Evolutionary conservation across 345 rosid genomes (phyloP).

Genomic region (Lumnitzera racemosa): DNA sequence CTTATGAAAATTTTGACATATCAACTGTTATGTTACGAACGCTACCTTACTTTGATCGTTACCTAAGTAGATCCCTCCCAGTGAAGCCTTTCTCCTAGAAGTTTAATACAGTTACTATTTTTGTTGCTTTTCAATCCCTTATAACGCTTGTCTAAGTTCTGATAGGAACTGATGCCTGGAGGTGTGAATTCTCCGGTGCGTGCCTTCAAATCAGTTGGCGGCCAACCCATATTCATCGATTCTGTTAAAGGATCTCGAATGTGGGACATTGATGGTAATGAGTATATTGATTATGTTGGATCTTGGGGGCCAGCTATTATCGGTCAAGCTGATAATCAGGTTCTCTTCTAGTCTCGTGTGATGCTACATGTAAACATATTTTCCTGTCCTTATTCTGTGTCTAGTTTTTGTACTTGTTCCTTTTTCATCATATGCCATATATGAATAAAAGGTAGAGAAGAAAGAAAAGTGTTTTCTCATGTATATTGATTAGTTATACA

Average conservation of each 20-base stretch:
- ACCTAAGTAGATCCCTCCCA: too few species aligned
- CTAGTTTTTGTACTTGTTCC: too few species aligned
- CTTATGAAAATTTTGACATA: too few species aligned
- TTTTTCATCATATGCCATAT: too few species aligned
- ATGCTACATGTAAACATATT: too few species aligned
- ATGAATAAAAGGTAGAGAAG: too few species aligned
- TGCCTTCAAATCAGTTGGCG: constrained; percentile 95
- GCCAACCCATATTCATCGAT: constrained; percentile 83
- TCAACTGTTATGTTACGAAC: too few species aligned
- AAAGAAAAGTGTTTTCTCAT: too few species aligned
- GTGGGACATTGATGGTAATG: constrained; percentile 97
- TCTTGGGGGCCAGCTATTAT: constrained; percentile 99
- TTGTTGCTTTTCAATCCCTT: neutral
- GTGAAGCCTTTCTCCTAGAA: neutral
- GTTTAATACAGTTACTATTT: neutral
- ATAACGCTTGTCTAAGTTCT: constrained; percentile 1
- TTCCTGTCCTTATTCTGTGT: too few species aligned
- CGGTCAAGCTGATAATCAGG: constrained; percentile 96
- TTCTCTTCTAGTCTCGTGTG: constrained; percentile 2
- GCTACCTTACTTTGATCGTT: too few species aligned
- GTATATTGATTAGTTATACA: too few species aligned
- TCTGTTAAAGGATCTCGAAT: constrained; percentile 85
- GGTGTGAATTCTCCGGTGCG: constrained; percentile 96
- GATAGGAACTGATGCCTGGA: constrained; percentile 91
- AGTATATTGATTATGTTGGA: constrained; percentile 91